Evolutionary conservation across 2,329 filamentous ascomycete genomes (phyloP), one percentile per base, ranked within the genome.

Genomic region (Aspergillus nomiae): DNA sequence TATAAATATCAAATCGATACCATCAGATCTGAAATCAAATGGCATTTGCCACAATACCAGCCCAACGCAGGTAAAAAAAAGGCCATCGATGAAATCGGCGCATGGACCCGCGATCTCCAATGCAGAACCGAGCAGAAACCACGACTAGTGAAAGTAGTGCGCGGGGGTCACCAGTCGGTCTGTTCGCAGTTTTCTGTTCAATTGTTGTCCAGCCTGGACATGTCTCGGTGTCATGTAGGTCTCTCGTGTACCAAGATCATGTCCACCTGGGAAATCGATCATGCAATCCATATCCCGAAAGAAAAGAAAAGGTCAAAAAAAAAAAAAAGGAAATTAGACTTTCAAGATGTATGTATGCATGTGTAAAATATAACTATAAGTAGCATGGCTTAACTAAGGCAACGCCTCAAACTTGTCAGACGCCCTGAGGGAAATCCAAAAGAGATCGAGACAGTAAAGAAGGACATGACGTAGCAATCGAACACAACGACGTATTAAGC

Each of bases 21-120:
- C n/a, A 19, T 19, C n/a, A 21, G n/a, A 43, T n/a, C 38, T 45
- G 10, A 41, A 41, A 41, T 41, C 7, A 41, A 41, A 16, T 1
- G 16, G 16, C 36, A 41, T 41, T 41, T 41, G 36, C 36, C 36
- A 45, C 43, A 48, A 28, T 50, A 28, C 45, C n/a, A 46, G 4
- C n/a, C 21, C 5, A 46, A 46, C n/a, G 21, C 21, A 24, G 12
- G 21, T 48, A 26, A 51, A 51, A 51, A n/a, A 11, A 32, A 28
- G 26, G 3, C 26, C 26, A 51, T 58, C 26, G 45, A 34, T 36
- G 32, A 53, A 60, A 53, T 34, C 50, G 48, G 26, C 19, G 51
- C 53, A 56, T 32, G 55, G 43, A 53, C 59, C 55, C 59, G 59
- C 55, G 59, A 61, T 61, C 54, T 58, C 59, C 59, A 38, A 57